Evolutionary conservation across 2,329 filamentous ascomycete species (phyloP).

Genomic region (Aspergillus glaucus): DNA sequence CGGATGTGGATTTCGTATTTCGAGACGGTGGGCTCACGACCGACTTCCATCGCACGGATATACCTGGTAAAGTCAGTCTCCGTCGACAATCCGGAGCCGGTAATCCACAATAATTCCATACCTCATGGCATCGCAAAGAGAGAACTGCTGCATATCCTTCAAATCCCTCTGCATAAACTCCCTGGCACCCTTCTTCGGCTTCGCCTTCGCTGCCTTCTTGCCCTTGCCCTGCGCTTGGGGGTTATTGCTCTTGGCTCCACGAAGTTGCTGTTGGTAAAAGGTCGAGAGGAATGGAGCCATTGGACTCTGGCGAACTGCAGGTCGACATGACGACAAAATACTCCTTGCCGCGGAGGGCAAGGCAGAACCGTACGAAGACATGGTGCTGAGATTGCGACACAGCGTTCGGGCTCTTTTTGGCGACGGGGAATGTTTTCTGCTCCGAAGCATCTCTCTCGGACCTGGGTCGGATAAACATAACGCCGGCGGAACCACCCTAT

Average conservation of each 20-base stretch:
- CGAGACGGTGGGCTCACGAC: conserved; percentile 61
- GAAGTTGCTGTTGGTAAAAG: conserved; percentile 28
- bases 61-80: conserved; percentile 52
- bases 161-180: conserved; percentile 60
- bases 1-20: conserved; percentile 90
- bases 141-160: conserved; percentile 63
- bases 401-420: not conserved
- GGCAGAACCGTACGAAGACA: conserved; percentile 30
- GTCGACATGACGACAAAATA: conserved; percentile 28
- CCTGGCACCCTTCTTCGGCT: conserved; percentile 58
- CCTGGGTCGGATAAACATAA: conserved; percentile 26
- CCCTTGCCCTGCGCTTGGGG: conserved; percentile 34
- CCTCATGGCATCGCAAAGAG: conserved; percentile 90
- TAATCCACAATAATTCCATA: conserved; percentile 11
- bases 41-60: conserved; percentile 86
- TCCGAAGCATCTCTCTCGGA: conserved; percentile 19
- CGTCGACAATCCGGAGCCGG: not conserved
- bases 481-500: conserved; percentile 18
- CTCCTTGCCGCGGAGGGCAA: conserved; percentile 30
- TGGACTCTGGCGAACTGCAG: conserved; percentile 21
- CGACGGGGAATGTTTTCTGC: conserved; percentile 25
- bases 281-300: conserved; percentile 26
- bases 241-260: conserved; percentile 29
- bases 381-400: conserved; percentile 10
- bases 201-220: conserved; percentile 46